Conservation (phyloP, 2,329 filamentous ascomycete genomes). For the Ascochyta fabae region DNA sequence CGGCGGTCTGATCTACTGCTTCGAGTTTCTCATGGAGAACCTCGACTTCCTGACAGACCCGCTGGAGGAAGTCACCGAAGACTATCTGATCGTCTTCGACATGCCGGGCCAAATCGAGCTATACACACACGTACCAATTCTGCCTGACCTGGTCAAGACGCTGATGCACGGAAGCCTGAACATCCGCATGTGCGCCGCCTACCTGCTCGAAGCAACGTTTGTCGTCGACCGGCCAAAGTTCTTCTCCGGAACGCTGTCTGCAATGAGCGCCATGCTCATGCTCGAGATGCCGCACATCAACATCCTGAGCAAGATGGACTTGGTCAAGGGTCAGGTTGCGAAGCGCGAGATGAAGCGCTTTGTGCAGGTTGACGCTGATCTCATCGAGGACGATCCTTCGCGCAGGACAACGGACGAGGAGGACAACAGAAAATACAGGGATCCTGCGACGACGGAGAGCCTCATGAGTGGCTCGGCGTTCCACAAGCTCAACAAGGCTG, state of each 20-base stretch:
- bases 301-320: constrained; percentile 96
- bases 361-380: constrained; percentile 79
- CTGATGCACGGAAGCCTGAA: constrained; percentile 83
- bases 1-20: constrained; percentile 93
- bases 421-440: constrained; percentile 59
- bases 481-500: constrained; percentile 81
- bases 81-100: constrained; percentile 97
- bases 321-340: constrained; percentile 86
- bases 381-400: constrained; percentile 81
- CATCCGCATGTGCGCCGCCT: constrained; percentile 90
- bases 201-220: constrained; percentile 94
- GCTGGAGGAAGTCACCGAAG: constrained; percentile 85
- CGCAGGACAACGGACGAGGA: constrained; percentile 48
- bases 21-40: constrained; percentile 94
- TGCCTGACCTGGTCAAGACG: constrained; percentile 83
- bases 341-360: constrained; percentile 91
- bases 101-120: constrained; percentile 99
- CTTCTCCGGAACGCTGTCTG: constrained; percentile 92
- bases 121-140: constrained; percentile 93
- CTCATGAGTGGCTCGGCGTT: constrained; percentile 85
- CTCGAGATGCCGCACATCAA: constrained; percentile 97
- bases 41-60: constrained; percentile 88
- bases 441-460: constrained; percentile 70
- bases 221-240: constrained; percentile 96
- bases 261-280: constrained; percentile 99